Percentiles rank a stretch among this genome's conserved stretches.
Conservation (phyloP, 495 filamentous ascomycete species). For the Chaetomium fimeti region DNA sequence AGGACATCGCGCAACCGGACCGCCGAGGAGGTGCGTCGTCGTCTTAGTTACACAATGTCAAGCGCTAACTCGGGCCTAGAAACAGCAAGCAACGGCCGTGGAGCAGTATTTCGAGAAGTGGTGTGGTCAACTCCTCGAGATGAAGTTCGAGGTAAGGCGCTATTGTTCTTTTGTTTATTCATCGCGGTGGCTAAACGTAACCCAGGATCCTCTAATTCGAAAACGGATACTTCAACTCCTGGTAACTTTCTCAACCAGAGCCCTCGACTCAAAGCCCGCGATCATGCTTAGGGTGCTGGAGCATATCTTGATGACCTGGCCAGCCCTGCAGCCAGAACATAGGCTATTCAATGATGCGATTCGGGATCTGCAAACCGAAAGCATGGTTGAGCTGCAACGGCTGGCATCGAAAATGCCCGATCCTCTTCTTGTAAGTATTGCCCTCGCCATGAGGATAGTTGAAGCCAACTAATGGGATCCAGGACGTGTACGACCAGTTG, state of each 20-base stretch:
- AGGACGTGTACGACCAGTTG: constrained; percentile 80
- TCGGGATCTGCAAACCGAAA: constrained; percentile 76
- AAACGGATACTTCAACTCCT: constrained; percentile 80
- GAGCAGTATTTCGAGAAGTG: constrained; percentile 73
- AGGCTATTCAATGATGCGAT: constrained; percentile 84
- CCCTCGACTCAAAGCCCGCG: constrained; percentile 69
- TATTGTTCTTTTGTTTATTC: neutral
- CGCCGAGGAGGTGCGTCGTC: constrained; percentile 54
- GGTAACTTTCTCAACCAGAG: constrained; percentile 79
- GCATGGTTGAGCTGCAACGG: constrained; percentile 81
- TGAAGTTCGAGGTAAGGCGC: constrained; percentile 65
- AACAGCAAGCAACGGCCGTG: constrained; percentile 60
- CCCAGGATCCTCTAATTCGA: constrained; percentile 77
- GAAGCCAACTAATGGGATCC: constrained; percentile 17
- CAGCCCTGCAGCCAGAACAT: constrained; percentile 64
- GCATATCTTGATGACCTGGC: constrained; percentile 79
- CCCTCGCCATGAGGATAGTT: neutral
- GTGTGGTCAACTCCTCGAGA: constrained; percentile 71
- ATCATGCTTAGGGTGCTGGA: constrained; percentile 87
- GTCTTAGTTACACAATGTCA: neutral
- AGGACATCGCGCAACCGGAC: constrained; percentile 52
- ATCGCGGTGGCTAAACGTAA: constrained; percentile 1
- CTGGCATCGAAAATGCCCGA: constrained; percentile 89
- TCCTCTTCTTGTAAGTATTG: constrained; percentile 64
- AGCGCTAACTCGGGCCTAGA: constrained; percentile 39